Evolutionary conservation across 164 flowering plant genomes (phyloP), one percentile per base, ranked within the genome.

Genomic region (Taxillus chinensis): DNA sequence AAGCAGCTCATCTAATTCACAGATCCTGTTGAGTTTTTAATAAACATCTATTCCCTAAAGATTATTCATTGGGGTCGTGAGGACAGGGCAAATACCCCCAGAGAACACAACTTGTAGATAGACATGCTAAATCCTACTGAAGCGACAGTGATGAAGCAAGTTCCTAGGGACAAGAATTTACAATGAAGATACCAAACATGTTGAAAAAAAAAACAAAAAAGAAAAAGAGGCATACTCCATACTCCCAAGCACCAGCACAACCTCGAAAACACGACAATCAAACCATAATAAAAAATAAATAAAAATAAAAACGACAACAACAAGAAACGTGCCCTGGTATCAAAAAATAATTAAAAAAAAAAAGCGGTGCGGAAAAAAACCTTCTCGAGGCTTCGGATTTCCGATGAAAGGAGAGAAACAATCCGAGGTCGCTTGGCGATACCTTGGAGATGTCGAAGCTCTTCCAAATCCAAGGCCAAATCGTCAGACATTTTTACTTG

Each of bases 371-470:
- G 27, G 9, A 16, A 6, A 55, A 9, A 41, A 39, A 83, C 98
- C 92, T 90, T 82, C 64, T 86, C 87, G 56, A 92, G 63, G 64
- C 74, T 79, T 65, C 46, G 59, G 61, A 90, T 87, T 67, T 90
- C 88, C 15, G 78, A 67, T 67, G 86, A 71, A 62, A 92, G 70
- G 42, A 92, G 69, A 27, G 86, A 86, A 41, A 82, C 59, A 54
- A 79, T 59, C 0, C 90, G 80, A 61, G 98, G 96, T 67, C 98
- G 73, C 70, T 85, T 87, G 3, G 96, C 93, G 17, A 92, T 74
- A 80, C 75, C 75, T n/a, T 78, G 93, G 6, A 92, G 79, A 9
- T 83, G 84, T 12, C 81, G 80, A 40, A 92, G 87, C 77, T 92
- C 98, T 60, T 82, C 92, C 72, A 92, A 75, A 59, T 87, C 98